Evolutionary conservation across 768 basidiomycete species (phyloP).

Genomic region (Brasilioporus rufonigricans): DNA sequence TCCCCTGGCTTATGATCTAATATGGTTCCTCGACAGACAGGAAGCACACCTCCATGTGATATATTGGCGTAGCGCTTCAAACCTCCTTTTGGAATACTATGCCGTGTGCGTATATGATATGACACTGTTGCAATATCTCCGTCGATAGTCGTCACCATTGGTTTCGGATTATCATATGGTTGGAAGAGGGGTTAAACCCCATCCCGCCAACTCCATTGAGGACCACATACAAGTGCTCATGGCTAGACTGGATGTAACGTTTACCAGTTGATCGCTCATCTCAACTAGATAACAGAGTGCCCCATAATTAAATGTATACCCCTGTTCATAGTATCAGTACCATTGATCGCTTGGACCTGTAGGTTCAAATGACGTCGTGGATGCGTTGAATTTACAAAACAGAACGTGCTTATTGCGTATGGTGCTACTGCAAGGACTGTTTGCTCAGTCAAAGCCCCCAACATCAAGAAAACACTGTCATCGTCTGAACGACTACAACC

Average conservation of each 20-base stretch:
- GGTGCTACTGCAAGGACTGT: conserved; percentile 20
- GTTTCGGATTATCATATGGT: background rate
- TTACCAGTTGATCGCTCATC: conserved; percentile 21
- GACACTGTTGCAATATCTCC: conserved; percentile 16
- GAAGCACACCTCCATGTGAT: conserved; percentile 23
- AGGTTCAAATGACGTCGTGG: conserved; percentile 20
- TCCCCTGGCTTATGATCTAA: background rate
- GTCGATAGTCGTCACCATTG: conserved; percentile 6
- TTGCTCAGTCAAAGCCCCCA: conserved; percentile 12
- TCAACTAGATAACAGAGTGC: conserved; percentile 28
- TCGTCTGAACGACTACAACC: background rate
- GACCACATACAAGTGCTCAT: conserved; percentile 13
- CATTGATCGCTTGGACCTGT: conserved; percentile 6
- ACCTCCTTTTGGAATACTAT: conserved; percentile 34
- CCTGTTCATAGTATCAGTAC: background rate
- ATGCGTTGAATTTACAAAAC: conserved; percentile 2
- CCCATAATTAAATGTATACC: conserved; percentile 22
- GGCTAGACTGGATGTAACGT: conserved; percentile 23
- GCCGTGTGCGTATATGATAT: conserved; percentile 22
- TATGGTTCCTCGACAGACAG: background rate
- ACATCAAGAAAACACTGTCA: conserved; percentile 9
- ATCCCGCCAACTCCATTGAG: conserved; percentile 1
- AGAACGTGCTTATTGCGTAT: conserved; percentile 16
- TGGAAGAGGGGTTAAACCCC: background rate
- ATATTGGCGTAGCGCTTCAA: conserved; percentile 30